These are phyloP conservation scores for Saraca asoca DNA, from an alignment of 331 rosid species.

Conservation along the genomic window DNA sequence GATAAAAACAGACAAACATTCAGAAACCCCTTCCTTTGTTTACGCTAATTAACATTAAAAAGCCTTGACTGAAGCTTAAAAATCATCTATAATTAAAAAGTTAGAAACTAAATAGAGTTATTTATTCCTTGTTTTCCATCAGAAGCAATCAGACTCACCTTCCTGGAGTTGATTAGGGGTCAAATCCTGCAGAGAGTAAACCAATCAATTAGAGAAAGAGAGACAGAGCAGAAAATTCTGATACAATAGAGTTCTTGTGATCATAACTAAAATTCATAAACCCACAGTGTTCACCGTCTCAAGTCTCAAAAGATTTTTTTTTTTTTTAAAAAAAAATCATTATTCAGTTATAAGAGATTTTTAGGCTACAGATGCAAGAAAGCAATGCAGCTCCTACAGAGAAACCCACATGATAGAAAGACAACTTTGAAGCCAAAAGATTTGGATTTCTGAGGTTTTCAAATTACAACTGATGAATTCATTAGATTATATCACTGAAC, in stretches of 20 bases:
- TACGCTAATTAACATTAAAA: neutral
- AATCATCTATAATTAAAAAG: neutral
- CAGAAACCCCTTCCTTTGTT: constrained; percentile 26
- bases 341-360: neutral
- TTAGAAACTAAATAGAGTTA: neutral
- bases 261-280: constrained; percentile 13
- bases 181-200: constrained; percentile 72
- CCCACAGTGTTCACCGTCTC: too few relatives aligned
- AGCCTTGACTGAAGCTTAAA: constrained; percentile 11
- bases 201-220: constrained; percentile 28
- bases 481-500: neutral
- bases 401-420: too few relatives aligned
- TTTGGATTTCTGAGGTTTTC: neutral
- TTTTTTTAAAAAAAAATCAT: neutral
- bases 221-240: constrained; percentile 18
- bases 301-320: too few relatives aligned
- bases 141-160: constrained; percentile 53
- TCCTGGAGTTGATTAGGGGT: constrained; percentile 90
- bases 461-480: neutral
- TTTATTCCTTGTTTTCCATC: constrained; percentile 15
- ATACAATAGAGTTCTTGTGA: constrained; percentile 9
- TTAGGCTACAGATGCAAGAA: too few relatives aligned
- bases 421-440: neutral
- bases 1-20: constrained; percentile 23
- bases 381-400: too few relatives aligned